Percentiles rank a stretch among this genome's conserved stretches.
Conservation (phyloP, 2,329 filamentous ascomycete species). For the Claviceps monticola region DNA sequence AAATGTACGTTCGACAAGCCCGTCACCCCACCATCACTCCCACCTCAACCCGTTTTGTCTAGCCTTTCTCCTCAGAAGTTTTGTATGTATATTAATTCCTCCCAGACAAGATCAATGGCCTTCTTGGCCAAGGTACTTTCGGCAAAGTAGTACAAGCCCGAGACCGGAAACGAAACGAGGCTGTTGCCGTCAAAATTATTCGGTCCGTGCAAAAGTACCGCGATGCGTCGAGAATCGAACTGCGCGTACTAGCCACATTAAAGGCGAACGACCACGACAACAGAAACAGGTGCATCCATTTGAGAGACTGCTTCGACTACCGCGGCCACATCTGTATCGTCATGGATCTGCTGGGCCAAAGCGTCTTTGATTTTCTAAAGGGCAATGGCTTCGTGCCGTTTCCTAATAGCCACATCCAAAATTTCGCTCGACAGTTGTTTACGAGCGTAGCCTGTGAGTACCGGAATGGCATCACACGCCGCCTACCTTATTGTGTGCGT, state of each 20-base stretch:
- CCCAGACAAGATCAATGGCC: slow-evolving; percentile 71
- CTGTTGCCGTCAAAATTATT: slow-evolving; percentile 93
- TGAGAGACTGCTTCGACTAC: slow-evolving; percentile 94
- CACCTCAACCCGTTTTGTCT: not conserved
- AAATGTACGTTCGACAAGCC: slow-evolving; percentile 54
- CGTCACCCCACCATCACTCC: not conserved
- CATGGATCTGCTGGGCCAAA: slow-evolving; percentile 72
- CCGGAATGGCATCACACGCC: not conserved
- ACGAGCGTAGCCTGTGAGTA: slow-evolving; percentile 94
- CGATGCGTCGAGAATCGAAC: slow-evolving; percentile 87
- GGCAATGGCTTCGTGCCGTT: slow-evolving; percentile 92
- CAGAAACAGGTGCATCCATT: slow-evolving; percentile 89
- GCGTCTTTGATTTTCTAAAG: slow-evolving; percentile 97
- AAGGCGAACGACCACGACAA: slow-evolving; percentile 86
- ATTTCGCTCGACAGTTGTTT: slow-evolving; percentile 86
- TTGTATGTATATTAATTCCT: not conserved
- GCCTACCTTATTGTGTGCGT: not conserved
- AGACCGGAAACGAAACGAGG: slow-evolving; percentile 62
- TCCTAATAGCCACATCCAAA: slow-evolving; percentile 96
- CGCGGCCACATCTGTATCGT: slow-evolving; percentile 88
- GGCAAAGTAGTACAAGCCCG: slow-evolving; percentile 93
- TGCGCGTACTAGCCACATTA: slow-evolving; percentile 82
- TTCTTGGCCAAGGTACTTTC: slow-evolving; percentile 93
- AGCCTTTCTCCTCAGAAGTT: not conserved
- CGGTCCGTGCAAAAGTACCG: slow-evolving; percentile 96